phyloP scores from a whole-genome alignment of 202 grass and related monocot species.

The Thinopyrum obtusiflorum region DNA sequence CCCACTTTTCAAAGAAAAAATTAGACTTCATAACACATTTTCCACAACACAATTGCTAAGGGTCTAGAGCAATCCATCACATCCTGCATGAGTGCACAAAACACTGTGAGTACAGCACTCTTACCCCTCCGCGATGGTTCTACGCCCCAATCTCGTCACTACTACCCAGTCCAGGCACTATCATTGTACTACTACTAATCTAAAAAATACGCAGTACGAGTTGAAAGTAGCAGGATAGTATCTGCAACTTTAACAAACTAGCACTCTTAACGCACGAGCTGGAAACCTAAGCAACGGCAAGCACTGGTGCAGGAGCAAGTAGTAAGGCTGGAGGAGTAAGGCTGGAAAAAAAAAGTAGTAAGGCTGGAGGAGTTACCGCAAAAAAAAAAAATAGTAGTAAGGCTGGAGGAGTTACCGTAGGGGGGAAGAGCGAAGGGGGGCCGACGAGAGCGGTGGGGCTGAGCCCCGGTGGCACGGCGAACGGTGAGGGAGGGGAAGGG shows the following conservation, averaged over 20 bases:
- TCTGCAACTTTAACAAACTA: not conserved
- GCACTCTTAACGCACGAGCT: not conserved
- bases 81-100: not conserved
- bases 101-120: not conserved
- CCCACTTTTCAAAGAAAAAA: not conserved
- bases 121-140: constrained; percentile 13
- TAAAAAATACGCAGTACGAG: constrained; percentile 5
- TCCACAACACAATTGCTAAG: not conserved
- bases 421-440: constrained; percentile 47
- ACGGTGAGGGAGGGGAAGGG: constrained; percentile 29
- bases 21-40: not conserved
- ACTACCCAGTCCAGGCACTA: constrained; percentile 3
- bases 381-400: too few species aligned
- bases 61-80: not conserved
- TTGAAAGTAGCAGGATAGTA: not conserved
- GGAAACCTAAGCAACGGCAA: constrained; percentile 12
- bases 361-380: constrained; percentile 34
- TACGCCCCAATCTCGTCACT: not conserved
- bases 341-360: too few species aligned
- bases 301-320: not conserved
- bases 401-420: constrained; percentile 34
- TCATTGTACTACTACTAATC: constrained; percentile 12
- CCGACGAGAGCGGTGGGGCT: constrained; percentile 50
- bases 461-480: constrained; percentile 55
- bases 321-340: not conserved